A percentile compares a stretch with the other conserved stretches of the same genome.
phyloP scores from a whole-genome alignment of 805 yeast genomes.

The Ogataea nitratoaversa region DNA sequence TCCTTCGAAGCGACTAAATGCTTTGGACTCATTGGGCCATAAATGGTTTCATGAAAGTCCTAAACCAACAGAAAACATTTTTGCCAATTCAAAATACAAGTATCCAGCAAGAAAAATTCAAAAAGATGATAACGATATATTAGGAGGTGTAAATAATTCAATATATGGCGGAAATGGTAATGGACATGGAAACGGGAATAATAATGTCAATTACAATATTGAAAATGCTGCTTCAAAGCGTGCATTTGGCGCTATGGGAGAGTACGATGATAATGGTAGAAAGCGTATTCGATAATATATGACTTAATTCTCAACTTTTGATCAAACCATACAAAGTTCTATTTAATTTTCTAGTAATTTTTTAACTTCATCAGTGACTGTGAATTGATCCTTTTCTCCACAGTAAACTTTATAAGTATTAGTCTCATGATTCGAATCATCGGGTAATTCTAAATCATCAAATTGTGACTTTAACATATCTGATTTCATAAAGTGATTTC shows the following conservation, averaged over 20 bases:
- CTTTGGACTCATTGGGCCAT: constrained; percentile 70
- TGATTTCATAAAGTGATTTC: constrained; percentile 82
- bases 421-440: constrained; percentile 9
- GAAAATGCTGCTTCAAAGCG: constrained; percentile 2
- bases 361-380: constrained; percentile 11
- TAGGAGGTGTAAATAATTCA: constrained; percentile 27
- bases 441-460: constrained; percentile 69
- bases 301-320: too few species aligned
- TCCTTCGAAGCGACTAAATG: constrained; percentile 75
- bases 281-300: constrained; percentile 10
- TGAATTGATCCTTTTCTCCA: constrained; percentile 13
- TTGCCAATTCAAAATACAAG: constrained; percentile 64
- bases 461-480: constrained; percentile 81
- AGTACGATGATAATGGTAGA: constrained; percentile 11
- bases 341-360: too few species aligned
- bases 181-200: too few species aligned
- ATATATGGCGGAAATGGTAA: constrained; percentile 13
- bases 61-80: constrained; percentile 68
- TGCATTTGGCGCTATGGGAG: constrained; percentile 8
- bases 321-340: too few species aligned
- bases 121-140: constrained; percentile 79
- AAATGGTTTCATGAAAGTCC: constrained; percentile 74
- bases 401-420: constrained; percentile 18
- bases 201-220: background rate
- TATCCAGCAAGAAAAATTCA: constrained; percentile 88